phyloP scores from a whole-genome alignment of 1,139 yeast species.

The Suhomyces choctaworum region DNA sequence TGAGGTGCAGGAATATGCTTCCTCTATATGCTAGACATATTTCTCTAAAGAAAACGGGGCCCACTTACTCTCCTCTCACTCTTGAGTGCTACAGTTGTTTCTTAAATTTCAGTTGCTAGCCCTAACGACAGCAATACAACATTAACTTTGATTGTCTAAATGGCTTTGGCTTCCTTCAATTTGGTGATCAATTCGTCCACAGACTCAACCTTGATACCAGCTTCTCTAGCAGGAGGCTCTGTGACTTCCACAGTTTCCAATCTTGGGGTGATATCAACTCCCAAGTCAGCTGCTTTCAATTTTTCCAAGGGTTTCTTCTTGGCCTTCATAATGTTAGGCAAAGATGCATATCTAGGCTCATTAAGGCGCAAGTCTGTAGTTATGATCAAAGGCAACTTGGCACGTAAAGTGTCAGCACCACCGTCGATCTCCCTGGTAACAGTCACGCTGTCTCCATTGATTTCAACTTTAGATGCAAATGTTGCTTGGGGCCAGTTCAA shows the following conservation, averaged over 20 bases:
- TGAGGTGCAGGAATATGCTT: no score
- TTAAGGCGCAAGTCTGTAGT: conserved; percentile 93
- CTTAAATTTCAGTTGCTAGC: background rate
- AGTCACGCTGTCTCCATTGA: conserved; percentile 59
- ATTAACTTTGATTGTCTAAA: conserved; percentile 24
- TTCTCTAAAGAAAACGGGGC: no score
- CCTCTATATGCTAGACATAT: no score
- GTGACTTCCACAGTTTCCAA: conserved; percentile 70
- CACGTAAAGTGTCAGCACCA: conserved; percentile 81
- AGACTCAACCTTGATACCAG: conserved; percentile 75
- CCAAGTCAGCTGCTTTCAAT: conserved; percentile 68
- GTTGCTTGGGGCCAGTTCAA: conserved; percentile 98
- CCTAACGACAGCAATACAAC: conserved; percentile 1
- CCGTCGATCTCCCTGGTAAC: conserved; percentile 95
- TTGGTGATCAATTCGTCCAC: conserved; percentile 83
- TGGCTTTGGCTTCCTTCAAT: conserved; percentile 68
- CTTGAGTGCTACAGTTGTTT: background rate
- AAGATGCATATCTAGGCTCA: conserved; percentile 89
- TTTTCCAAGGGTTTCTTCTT: conserved; percentile 90
- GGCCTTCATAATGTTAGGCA: conserved; percentile 97
- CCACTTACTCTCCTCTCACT: no score
- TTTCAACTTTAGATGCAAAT: conserved; percentile 83
- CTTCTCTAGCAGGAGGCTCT: conserved; percentile 81
- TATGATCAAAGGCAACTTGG: conserved; percentile 79
- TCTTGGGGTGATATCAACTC: conserved; percentile 62